These are phyloP conservation scores for Fraxinus albicans DNA, from an alignment of 305 asterid genomes.

Conservation along the genomic window DNA sequence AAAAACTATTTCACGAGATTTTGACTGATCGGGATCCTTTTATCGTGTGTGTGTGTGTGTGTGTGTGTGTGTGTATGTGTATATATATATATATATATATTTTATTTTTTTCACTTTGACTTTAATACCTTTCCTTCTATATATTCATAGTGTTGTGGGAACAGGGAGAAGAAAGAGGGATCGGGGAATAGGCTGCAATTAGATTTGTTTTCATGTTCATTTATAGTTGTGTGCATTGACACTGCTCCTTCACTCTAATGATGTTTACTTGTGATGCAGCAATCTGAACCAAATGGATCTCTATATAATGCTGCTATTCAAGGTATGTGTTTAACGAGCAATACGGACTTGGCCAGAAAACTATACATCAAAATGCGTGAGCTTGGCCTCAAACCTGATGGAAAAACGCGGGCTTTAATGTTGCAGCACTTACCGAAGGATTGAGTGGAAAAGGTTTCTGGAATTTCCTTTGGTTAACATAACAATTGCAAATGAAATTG, in stretches of 20 bases:
- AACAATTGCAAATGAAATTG: neutral
- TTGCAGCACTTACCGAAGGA: constrained; percentile 60
- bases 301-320: constrained; percentile 90
- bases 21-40: neutral
- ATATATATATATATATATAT: no score
- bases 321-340: constrained; percentile 74
- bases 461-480: neutral
- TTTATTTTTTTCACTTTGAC: neutral
- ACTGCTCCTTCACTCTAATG: neutral
- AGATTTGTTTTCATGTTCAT: neutral
- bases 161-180: neutral
- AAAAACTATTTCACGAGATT: neutral
- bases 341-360: constrained; percentile 60
- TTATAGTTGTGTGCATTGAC: neutral
- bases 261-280: constrained; percentile 36
- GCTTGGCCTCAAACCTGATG: constrained; percentile 75
- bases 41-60: neutral
- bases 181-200: neutral
- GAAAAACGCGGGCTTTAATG: constrained; percentile 89
- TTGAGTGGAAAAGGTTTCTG: constrained; percentile 22
- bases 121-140: neutral
- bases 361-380: constrained; percentile 64
- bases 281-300: constrained; percentile 63
- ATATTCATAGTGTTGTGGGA: neutral
- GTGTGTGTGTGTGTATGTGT: no score